A percentile compares a stretch with the other conserved stretches of the same genome.
phyloP scores from a whole-genome alignment of 1,284 basidiomycete genomes.

The Ganoderma resinaceum region DNA sequence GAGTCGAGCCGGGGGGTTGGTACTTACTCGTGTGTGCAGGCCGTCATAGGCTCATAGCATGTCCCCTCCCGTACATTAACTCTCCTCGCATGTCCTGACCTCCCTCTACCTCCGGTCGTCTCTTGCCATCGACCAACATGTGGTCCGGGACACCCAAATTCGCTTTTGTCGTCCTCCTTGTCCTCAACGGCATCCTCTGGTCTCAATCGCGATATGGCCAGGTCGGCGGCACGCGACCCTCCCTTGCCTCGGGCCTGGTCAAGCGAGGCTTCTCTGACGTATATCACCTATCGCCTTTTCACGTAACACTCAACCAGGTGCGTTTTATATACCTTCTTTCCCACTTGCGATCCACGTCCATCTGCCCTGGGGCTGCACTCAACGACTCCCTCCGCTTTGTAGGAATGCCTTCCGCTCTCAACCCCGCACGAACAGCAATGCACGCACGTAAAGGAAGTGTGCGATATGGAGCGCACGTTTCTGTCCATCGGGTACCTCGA shows the following conservation, averaged over 20 bases:
- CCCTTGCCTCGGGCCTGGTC: conserved; percentile 21
- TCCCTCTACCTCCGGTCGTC: conserved; percentile 3
- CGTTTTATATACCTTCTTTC: not conserved
- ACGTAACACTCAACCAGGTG: conserved; percentile 20
- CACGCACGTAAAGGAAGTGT: conserved; percentile 59
- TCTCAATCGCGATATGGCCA: conserved; percentile 66
- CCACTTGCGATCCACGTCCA: not conserved
- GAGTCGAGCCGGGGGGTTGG: not conserved
- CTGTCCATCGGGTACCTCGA: conserved; percentile 74
- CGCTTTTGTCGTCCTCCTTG: conserved; percentile 57
- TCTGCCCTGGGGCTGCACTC: not conserved
- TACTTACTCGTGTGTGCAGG: conserved; percentile 4
- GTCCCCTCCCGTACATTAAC: conserved; percentile 15
- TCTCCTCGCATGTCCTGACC: conserved; percentile 25
- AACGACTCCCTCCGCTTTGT: not conserved
- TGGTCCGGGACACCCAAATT: conserved; percentile 50
- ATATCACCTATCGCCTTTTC: conserved; percentile 6
- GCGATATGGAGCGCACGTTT: conserved; percentile 64
- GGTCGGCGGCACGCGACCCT: conserved; percentile 36
- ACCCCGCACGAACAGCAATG: conserved; percentile 68
- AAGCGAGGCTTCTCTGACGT: conserved; percentile 31
- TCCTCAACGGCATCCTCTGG: conserved; percentile 67
- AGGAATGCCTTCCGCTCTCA: conserved; percentile 52
- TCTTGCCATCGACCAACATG: conserved; percentile 40
- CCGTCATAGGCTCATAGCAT: conserved; percentile 5